phyloP scores from a whole-genome alignment of 176 grass and related monocot species.

The Chloris gayana region DNA sequence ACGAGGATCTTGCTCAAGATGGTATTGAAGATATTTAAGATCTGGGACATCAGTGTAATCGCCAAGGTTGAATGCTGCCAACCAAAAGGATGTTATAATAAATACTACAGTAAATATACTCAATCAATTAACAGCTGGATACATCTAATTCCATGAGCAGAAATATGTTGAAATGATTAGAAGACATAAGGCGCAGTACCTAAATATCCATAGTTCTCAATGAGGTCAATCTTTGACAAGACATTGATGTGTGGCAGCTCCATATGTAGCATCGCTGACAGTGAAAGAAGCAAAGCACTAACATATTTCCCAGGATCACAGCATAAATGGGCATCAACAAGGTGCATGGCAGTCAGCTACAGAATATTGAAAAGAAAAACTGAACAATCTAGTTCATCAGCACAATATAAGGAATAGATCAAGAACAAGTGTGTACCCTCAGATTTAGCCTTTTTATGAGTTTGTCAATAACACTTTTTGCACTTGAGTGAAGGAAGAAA shows the following conservation, averaged over 20 bases:
- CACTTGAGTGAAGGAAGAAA: slow-evolving; percentile 95
- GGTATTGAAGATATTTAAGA: slow-evolving; percentile 75
- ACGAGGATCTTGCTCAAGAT: slow-evolving; percentile 94
- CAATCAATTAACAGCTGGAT: slow-evolving; percentile 25
- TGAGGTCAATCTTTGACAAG: slow-evolving; percentile 96
- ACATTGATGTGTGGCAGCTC: slow-evolving; percentile 94
- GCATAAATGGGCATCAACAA: slow-evolving; percentile 92
- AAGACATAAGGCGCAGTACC: slow-evolving; percentile 42
- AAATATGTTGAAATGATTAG: slow-evolving; percentile 2
- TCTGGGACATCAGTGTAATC: slow-evolving; percentile 97
- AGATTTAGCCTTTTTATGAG: slow-evolving; percentile 86
- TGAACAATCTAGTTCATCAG: slow-evolving; percentile 12
- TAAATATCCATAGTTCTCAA: slow-evolving; percentile 88
- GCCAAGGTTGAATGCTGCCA: slow-evolving; percentile 89
- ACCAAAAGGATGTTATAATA: slow-evolving; percentile 42
- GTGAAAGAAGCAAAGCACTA: slow-evolving; percentile 90
- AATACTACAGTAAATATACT: slow-evolving; percentile 21
- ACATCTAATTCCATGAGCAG: neutral
- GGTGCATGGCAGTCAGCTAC: slow-evolving; percentile 81
- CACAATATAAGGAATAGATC: neutral
- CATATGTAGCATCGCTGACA: slow-evolving; percentile 91
- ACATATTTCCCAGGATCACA: slow-evolving; percentile 99
- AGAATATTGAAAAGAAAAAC: slow-evolving; percentile 22
- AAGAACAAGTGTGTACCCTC: slow-evolving; percentile 51
- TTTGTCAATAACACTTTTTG: slow-evolving; percentile 67